These are phyloP conservation scores for Fusarium sororula DNA, from an alignment of 2,329 filamentous ascomycete species.

Conservation along the genomic window DNA sequence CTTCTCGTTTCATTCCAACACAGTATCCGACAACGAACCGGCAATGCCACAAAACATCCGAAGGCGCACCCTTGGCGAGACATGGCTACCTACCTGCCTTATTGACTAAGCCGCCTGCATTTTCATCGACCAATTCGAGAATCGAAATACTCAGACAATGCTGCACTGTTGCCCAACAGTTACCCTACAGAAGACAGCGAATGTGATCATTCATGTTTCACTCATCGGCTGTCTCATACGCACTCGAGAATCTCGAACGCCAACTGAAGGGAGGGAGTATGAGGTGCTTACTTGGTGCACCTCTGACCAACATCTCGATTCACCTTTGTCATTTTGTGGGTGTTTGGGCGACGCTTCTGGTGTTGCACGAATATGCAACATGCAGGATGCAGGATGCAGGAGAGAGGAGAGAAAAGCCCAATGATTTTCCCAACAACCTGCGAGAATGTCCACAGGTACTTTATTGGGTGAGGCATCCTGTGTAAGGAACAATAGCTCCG, in stretches of 20 bases:
- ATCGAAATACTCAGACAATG: constrained; percentile 2
- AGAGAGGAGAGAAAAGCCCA: background rate
- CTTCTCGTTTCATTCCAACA: constrained; percentile 4
- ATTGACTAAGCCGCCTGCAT: background rate
- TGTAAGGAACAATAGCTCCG: background rate
- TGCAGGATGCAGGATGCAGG: background rate
- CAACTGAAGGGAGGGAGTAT: constrained; percentile 3
- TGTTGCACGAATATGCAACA: background rate
- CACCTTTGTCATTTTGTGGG: background rate
- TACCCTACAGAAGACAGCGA: constrained; percentile 10
- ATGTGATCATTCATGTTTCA: background rate
- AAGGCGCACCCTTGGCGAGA: constrained; percentile 1
- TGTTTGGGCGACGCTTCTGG: background rate
- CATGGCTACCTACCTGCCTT: background rate
- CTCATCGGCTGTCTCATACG: constrained; percentile 4
- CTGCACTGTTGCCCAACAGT: background rate
- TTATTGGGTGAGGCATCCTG: background rate
- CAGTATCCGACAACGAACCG: background rate
- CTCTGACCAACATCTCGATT: background rate
- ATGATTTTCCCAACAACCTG: background rate
- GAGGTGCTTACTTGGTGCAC: background rate
- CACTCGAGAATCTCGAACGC: background rate
- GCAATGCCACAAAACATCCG: background rate
- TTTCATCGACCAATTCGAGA: background rate
- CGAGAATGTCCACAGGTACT: background rate